Evolutionary conservation across 164 flowering plant genomes (phyloP).

Genomic region (Umbilicus rupestris): DNA sequence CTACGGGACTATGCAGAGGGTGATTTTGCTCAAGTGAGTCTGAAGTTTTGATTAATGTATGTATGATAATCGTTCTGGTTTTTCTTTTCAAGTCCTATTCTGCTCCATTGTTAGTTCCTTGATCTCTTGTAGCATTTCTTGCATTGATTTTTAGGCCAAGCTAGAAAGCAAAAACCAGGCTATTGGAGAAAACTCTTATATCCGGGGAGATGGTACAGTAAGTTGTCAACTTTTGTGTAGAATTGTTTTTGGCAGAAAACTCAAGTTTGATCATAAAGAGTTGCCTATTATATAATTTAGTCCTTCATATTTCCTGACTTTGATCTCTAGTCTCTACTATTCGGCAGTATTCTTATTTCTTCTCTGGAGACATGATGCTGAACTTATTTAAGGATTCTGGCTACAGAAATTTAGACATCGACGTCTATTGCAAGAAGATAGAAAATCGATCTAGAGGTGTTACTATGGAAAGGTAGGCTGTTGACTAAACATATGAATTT

Average conservation of each 20-base stretch:
- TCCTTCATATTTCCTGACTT: slow-evolving; percentile 1
- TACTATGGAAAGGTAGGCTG: slow-evolving; percentile 30
- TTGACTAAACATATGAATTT: background rate
- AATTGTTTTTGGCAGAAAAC: background rate
- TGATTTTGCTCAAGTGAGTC: slow-evolving; percentile 30
- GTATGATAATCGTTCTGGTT: background rate
- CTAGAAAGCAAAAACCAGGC: slow-evolving; percentile 26
- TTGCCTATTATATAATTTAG: background rate
- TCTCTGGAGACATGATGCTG: slow-evolving; percentile 31
- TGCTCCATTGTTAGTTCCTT: background rate
- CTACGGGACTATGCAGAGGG: slow-evolving; percentile 30
- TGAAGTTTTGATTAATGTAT: background rate
- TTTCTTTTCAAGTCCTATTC: background rate
- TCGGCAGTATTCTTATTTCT: slow-evolving; percentile 36
- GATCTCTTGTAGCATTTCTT: background rate
- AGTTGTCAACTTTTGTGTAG: slow-evolving; percentile 17
- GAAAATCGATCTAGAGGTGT: slow-evolving; percentile 32
- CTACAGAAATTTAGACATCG: slow-evolving; percentile 18
- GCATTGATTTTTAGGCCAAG: slow-evolving; percentile 24
- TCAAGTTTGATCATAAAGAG: background rate
- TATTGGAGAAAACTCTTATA: slow-evolving; percentile 35
- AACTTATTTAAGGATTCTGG: slow-evolving; percentile 31
- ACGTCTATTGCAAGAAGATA: slow-evolving; percentile 31
- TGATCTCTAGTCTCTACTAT: slow-evolving; percentile 2
- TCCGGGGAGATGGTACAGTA: slow-evolving; percentile 49